Conservation (phyloP, 2,329 filamentous ascomycete genomes). For the Venturia aucupariae region DNA sequence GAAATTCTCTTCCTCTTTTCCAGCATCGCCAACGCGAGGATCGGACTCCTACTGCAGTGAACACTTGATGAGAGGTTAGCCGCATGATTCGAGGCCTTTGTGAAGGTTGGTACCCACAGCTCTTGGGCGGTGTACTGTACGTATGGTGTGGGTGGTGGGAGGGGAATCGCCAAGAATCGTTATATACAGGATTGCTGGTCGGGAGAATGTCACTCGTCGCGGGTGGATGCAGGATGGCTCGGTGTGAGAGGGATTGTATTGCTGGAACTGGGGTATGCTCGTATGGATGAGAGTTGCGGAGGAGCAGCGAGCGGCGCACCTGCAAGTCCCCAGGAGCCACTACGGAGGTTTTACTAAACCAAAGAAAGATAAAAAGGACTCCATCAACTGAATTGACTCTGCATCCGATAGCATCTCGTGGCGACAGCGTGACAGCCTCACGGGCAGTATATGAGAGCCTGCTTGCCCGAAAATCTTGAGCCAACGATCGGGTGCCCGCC, state of each 20-base stretch:
- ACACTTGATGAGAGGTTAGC: neutral
- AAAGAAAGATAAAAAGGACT: neutral
- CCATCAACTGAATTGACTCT: neutral
- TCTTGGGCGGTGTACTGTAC: neutral
- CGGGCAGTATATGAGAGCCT: neutral
- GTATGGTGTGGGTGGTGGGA: neutral
- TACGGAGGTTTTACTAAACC: neutral
- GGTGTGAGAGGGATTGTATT: neutral
- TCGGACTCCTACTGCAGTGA: neutral
- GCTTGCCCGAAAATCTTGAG: neutral
- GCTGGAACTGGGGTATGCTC: constrained; percentile 1
- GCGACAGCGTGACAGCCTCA: neutral
- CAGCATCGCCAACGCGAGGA: neutral
- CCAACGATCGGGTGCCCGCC: neutral
- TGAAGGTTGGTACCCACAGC: neutral
- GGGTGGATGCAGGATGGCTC: neutral
- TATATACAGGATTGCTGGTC: constrained; percentile 1
- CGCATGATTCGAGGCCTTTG: neutral
- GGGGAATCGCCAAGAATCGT: neutral
- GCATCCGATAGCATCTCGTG: neutral
- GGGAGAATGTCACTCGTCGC: constrained; percentile 1
- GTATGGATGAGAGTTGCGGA: neutral
- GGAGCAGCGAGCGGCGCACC: neutral
- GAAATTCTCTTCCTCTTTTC: neutral
- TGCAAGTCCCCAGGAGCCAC: neutral